Evolutionary conservation across 495 filamentous ascomycete species (phyloP), one percentile per base, ranked within the genome.

Genomic region (Podospora conica): DNA sequence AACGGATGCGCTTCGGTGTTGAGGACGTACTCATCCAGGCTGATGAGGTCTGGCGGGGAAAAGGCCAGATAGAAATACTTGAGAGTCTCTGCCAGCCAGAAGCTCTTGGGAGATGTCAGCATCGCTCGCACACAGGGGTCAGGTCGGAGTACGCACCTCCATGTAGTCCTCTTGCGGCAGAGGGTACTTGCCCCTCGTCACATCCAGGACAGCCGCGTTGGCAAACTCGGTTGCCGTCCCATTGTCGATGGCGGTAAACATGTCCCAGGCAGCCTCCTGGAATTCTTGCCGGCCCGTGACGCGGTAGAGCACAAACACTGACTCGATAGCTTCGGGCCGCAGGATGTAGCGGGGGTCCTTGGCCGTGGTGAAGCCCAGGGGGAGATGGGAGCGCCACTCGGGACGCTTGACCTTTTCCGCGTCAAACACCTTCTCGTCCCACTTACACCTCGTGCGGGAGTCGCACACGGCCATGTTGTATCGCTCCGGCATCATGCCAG

Each of bases 401-500:
- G 28, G 65, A n/a, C 68, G 65, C 22, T 71, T 70, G 24, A 18
- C 40, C 40, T 64, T 69, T 58, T 75, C 76, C 21, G 72, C 57
- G 9, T 70, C 61, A 65, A 85, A 93, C 9, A 71, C 70, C 3
- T 83, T 84, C 71, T 90, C 81, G 69, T 92, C 86, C 90, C 92
- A 97, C 21, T 81, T 68, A 72, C 93, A 97, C n/a, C 81, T 69
- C 23, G 81, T 71, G 18, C 72, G 74, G 53, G 87, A 82, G 31
- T 84, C 75, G 74, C 93, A 97, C 8, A 85, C 80, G 12, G 91
- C 74, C 23, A 88, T 77, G 18, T 79, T 75, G 69, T 90, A 87
- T 7, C 77, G 71, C 75, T 97, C 93, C 0, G 93, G 93, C 90
- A 93, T 93, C 70, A 97, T 91, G 1, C 92, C 93, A 0, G 90